Conservation (phyloP, 805 yeast species). For the Scheffersomyces stipitis region DNA sequence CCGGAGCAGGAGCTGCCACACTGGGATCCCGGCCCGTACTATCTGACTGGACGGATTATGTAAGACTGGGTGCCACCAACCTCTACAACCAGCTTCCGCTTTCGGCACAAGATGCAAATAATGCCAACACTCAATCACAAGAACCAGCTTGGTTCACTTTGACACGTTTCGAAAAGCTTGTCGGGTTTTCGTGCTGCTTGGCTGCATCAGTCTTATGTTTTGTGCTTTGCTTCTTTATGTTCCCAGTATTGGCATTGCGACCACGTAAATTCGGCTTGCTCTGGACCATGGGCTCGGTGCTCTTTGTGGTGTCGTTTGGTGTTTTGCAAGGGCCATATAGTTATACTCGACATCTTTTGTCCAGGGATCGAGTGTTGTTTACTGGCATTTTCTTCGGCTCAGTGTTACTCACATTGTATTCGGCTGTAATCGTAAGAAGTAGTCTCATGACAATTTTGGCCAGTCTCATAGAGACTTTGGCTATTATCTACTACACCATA, state of each 20-base stretch:
- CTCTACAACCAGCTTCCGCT: slow-evolving; percentile 67
- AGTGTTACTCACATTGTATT: slow-evolving; percentile 73
- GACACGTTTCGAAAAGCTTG: slow-evolving; percentile 75
- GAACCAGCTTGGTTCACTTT: slow-evolving; percentile 79
- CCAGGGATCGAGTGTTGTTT: slow-evolving; percentile 76
- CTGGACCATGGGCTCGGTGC: slow-evolving; percentile 89
- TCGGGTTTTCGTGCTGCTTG: slow-evolving; percentile 76
- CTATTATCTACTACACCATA: slow-evolving; percentile 85
- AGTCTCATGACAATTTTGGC: slow-evolving; percentile 75
- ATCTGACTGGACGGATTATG: slow-evolving; percentile 45
- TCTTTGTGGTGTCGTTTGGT: slow-evolving; percentile 88
- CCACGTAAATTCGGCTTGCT: slow-evolving; percentile 88
- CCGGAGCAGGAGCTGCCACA: slow-evolving; percentile 4
- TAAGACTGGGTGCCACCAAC: slow-evolving; percentile 47
- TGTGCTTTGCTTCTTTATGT: slow-evolving; percentile 72
- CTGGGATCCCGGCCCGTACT: slow-evolving; percentile 27
- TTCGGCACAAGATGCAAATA: slow-evolving; percentile 38
- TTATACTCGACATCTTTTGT: slow-evolving; percentile 69
- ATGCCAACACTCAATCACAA: slow-evolving; percentile 37
- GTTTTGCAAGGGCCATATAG: slow-evolving; percentile 89
- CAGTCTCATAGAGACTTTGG: slow-evolving; percentile 74
- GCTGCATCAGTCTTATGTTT: slow-evolving; percentile 80
- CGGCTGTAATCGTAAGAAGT: slow-evolving; percentile 65
- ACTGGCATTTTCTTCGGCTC: slow-evolving; percentile 79
- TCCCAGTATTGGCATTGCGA: slow-evolving; percentile 85